Percentiles rank a stretch among this genome's conserved stretches.
Conservation (phyloP, 768 basidiomycete species). For the Rickenella mellea region DNA sequence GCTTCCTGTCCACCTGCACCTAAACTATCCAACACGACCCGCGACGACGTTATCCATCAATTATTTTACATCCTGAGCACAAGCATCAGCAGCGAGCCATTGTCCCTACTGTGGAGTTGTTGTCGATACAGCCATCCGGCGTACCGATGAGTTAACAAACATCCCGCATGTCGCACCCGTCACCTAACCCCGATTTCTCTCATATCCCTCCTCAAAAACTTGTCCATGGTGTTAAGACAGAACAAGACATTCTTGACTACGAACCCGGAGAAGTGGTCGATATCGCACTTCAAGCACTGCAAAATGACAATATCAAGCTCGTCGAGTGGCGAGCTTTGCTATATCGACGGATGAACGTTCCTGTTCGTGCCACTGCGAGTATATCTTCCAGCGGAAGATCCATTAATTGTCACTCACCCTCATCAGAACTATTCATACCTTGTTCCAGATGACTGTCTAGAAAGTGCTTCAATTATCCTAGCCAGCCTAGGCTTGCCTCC, state of each 20-base stretch:
- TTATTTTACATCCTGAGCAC: too few relatives aligned
- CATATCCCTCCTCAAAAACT: too few relatives aligned
- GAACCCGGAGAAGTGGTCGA: constrained; percentile 17
- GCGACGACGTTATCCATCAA: too few relatives aligned
- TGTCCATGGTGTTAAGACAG: too few relatives aligned
- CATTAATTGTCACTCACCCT: neutral
- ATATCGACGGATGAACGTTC: constrained; percentile 19
- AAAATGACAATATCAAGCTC: constrained; percentile 12
- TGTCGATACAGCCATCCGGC: too few relatives aligned
- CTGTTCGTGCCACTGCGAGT: constrained; percentile 14
- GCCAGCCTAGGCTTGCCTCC: constrained; percentile 15
- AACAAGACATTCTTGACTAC: constrained; percentile 9
- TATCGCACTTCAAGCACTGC: constrained; percentile 15
- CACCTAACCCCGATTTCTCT: neutral
- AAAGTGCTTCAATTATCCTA: constrained; percentile 14
- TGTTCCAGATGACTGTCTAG: constrained; percentile 15
- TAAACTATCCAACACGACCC: too few relatives aligned
- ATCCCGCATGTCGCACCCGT: neutral
- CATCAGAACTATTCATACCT: constrained; percentile 17
- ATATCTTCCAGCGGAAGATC: constrained; percentile 7
- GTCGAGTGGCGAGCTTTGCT: constrained; percentile 20
- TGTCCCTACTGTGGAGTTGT: too few relatives aligned
- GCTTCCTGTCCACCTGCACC: too few relatives aligned
- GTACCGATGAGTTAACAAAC: neutral
- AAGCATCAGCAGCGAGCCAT: too few relatives aligned